These are phyloP conservation scores for Fusarium verticillioides DNA, from an alignment of 2,329 filamentous ascomycete genomes.

Conservation along the genomic window DNA sequence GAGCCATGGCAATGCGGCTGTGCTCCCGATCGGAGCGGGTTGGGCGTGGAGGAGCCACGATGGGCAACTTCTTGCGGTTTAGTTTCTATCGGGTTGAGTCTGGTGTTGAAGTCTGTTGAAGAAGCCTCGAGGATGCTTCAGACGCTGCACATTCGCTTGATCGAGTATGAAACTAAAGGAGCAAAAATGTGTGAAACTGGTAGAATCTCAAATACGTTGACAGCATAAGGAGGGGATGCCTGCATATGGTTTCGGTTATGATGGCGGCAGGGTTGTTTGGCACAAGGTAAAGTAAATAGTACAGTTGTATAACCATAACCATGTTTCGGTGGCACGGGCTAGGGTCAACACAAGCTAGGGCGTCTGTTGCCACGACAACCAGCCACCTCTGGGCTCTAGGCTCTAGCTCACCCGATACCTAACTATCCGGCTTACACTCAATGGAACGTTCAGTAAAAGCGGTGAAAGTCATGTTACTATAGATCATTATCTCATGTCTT, in stretches of 20 bases:
- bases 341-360: constrained; percentile 33
- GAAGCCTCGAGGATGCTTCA: constrained; percentile 6
- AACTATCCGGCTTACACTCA: not conserved
- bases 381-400: not conserved
- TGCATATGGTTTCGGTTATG: constrained; percentile 21
- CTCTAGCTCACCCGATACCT: not conserved
- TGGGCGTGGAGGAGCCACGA: constrained; percentile 50
- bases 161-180: not conserved
- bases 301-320: constrained; percentile 21
- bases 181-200: constrained; percentile 14
- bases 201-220: constrained; percentile 16
- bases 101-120: constrained; percentile 5
- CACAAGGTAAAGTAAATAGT: constrained; percentile 38
- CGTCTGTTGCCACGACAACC: constrained; percentile 41
- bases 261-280: constrained; percentile 34
- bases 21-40: constrained; percentile 54
- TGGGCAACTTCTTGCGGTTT: constrained; percentile 36
- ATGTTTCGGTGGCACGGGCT: constrained; percentile 22
- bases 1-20: constrained; percentile 49
- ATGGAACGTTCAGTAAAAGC: not conserved
- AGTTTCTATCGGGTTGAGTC: constrained; percentile 8
- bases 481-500: constrained; percentile 8
- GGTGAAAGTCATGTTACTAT: constrained; percentile 1
- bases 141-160: constrained; percentile 3
- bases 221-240: constrained; percentile 40